Percentiles rank a stretch among this genome's conserved stretches.
Conservation (phyloP, 176 grass and related monocot genomes). For the Thalia dealbata region DNA sequence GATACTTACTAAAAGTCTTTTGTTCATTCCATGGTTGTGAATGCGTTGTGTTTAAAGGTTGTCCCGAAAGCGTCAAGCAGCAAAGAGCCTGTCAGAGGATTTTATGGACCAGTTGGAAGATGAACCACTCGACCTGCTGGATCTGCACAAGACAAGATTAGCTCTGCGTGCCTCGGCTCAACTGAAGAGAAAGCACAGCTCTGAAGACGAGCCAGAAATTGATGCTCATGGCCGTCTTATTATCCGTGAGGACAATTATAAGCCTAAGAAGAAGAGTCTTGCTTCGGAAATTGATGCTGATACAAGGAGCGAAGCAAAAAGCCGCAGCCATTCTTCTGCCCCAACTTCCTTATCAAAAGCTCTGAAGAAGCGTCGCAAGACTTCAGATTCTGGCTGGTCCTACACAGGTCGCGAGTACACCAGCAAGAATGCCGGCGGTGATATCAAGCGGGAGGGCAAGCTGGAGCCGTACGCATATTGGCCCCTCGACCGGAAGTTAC, state of each 20-base stretch:
- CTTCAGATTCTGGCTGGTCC: conserved; percentile 54
- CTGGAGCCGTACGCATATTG: conserved; percentile 92
- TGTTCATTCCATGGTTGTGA: background rate
- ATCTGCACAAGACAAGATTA: conserved; percentile 50
- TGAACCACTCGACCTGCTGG: conserved; percentile 80
- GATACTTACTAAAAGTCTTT: too few species aligned
- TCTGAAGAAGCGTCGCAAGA: conserved; percentile 49
- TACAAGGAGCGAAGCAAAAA: conserved; percentile 31
- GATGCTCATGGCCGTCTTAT: conserved; percentile 76
- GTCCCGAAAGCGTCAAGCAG: conserved; percentile 29
- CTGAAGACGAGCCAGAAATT: conserved; percentile 48
- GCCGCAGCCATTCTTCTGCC: conserved; percentile 39
- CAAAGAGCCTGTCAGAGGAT: conserved; percentile 59
- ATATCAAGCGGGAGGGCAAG: conserved; percentile 83
- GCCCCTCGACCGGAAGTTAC: conserved; percentile 73
- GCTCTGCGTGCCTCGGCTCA: conserved; percentile 44
- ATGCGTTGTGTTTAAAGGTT: conserved; percentile 25
- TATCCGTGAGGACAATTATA: conserved; percentile 44
- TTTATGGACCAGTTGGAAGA: conserved; percentile 45
- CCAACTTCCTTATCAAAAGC: conserved; percentile 1
- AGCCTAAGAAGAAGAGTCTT: conserved; percentile 34
- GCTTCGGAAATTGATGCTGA: conserved; percentile 28
- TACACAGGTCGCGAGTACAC: conserved; percentile 81
- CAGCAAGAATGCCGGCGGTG: conserved; percentile 66
- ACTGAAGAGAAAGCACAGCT: conserved; percentile 40